Conservation (phyloP, 805 yeast species). For the Yarrowia hollandica region DNA sequence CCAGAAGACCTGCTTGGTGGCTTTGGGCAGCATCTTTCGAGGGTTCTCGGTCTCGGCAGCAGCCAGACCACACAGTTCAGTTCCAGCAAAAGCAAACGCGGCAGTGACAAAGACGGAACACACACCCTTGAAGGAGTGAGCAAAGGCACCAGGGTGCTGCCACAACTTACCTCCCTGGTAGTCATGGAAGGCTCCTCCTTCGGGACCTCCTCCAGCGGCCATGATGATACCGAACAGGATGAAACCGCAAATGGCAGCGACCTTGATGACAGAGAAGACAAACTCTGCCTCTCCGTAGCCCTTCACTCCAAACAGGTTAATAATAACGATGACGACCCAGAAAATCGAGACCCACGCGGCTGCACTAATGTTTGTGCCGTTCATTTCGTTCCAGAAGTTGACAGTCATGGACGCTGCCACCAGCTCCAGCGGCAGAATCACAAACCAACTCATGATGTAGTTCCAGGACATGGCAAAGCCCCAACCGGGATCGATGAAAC, state of each 20-base stretch:
- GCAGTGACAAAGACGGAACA: constrained; percentile 68
- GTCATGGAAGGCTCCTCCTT: constrained; percentile 41
- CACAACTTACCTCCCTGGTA: constrained; percentile 42
- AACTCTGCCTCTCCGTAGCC: constrained; percentile 68
- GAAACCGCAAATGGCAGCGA: constrained; percentile 56
- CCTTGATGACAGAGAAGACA: constrained; percentile 55
- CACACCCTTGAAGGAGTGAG: constrained; percentile 66
- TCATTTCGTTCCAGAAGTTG: constrained; percentile 48
- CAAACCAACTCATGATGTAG: constrained; percentile 60
- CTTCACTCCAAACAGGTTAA: constrained; percentile 54
- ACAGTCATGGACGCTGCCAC: constrained; percentile 59
- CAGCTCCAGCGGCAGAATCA: constrained; percentile 61
- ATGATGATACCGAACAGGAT: constrained; percentile 55
- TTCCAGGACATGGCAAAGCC: constrained; percentile 72
- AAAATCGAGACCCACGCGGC: constrained; percentile 57
- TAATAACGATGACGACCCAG: constrained; percentile 48
- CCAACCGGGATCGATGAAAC: constrained; percentile 61
- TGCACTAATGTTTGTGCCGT: constrained; percentile 43
- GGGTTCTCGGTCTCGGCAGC: constrained; percentile 76
- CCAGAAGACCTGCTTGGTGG: constrained; percentile 81
- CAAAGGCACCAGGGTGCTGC: constrained; percentile 55
- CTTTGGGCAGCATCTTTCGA: constrained; percentile 62
- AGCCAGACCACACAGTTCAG: constrained; percentile 69
- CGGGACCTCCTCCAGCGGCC: constrained; percentile 56
- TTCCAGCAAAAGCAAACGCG: constrained; percentile 75